Conservation (phyloP, 2,329 filamentous ascomycete species). For the Trichoderma harzianum region DNA sequence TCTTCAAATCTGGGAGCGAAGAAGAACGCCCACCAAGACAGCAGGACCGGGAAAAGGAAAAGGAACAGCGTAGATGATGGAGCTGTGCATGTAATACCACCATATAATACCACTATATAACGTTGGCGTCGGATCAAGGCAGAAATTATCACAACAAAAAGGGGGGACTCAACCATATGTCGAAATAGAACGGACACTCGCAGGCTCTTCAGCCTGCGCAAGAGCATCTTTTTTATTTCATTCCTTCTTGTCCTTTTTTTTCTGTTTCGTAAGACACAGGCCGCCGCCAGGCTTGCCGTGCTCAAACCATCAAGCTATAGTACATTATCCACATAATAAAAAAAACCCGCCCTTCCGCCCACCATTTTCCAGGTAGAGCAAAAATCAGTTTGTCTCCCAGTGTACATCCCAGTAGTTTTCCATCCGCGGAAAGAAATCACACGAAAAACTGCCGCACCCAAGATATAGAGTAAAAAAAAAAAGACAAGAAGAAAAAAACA, state of each 20-base stretch:
- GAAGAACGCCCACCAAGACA: conserved; percentile 49
- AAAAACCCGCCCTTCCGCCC: conserved; percentile 6
- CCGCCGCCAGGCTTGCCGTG: conserved; percentile 15
- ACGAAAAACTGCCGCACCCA: conserved; percentile 4
- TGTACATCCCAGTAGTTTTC: conserved; percentile 10
- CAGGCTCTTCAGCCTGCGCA: conserved; percentile 8
- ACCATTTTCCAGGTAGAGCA: conserved; percentile 21
- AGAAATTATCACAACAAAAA: background rate
- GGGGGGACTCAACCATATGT: background rate
- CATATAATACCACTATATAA: background rate
- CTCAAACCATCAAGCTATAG: conserved; percentile 19
- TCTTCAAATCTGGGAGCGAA: conserved; percentile 91
- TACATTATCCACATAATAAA: conserved; percentile 19
- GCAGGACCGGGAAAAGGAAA: conserved; percentile 34
- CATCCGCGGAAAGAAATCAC: conserved; percentile 1
- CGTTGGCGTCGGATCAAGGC: background rate
- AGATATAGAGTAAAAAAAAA: background rate
- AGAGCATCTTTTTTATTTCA: conserved; percentile 8
- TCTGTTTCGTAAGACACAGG: conserved; percentile 13
- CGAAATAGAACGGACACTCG: conserved; percentile 3
- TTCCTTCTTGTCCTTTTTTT: conserved; percentile 8
- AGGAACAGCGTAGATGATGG: background rate
- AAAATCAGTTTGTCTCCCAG: conserved; percentile 7
- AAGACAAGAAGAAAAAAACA: conserved; percentile 1
- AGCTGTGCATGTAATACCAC: background rate